A percentile compares a stretch with the other conserved stretches of the same genome.
These are phyloP conservation scores for Primulina eburnea DNA, from an alignment of 257 asterid species.

Conservation along the genomic window DNA sequence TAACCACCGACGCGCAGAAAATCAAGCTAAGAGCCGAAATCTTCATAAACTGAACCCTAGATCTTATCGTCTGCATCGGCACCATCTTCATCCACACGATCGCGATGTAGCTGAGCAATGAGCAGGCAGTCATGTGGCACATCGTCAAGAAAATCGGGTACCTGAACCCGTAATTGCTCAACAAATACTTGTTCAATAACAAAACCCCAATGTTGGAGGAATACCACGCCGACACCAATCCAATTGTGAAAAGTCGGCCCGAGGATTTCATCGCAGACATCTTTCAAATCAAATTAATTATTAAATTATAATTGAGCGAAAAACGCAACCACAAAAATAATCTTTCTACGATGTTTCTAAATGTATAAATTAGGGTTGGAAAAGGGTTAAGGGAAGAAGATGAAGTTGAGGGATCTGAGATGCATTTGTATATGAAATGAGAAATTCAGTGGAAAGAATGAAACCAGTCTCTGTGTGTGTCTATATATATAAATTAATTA, in stretches of 20 bases:
- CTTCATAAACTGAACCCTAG: slow-evolving; percentile 36
- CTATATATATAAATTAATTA: no score
- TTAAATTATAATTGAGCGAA: no score
- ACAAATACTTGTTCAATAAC: slow-evolving; percentile 34
- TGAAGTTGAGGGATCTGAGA: neutral
- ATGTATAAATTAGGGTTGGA: neutral
- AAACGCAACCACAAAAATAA: no score
- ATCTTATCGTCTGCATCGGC: slow-evolving; percentile 35
- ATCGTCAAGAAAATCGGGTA: slow-evolving; percentile 40
- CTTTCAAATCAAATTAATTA: neutral
- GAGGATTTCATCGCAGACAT: slow-evolving; percentile 13
- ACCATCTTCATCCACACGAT: slow-evolving; percentile 37
- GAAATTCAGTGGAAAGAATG: neutral
- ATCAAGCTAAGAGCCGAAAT: slow-evolving; percentile 34
- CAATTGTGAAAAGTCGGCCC: slow-evolving; percentile 28
- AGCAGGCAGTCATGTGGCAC: slow-evolving; percentile 43
- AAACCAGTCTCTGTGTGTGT: no score
- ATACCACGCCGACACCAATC: slow-evolving; percentile 32
- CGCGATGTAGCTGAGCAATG: slow-evolving; percentile 34
- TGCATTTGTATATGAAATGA: neutral
- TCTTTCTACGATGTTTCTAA: neutral
- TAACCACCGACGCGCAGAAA: slow-evolving; percentile 37
- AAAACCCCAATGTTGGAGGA: slow-evolving; percentile 40
- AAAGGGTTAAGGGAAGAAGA: neutral
- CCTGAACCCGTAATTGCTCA: slow-evolving; percentile 36